Conservation (phyloP, 2,329 filamentous ascomycete genomes). For the Arthrobotrys conoides region DNA sequence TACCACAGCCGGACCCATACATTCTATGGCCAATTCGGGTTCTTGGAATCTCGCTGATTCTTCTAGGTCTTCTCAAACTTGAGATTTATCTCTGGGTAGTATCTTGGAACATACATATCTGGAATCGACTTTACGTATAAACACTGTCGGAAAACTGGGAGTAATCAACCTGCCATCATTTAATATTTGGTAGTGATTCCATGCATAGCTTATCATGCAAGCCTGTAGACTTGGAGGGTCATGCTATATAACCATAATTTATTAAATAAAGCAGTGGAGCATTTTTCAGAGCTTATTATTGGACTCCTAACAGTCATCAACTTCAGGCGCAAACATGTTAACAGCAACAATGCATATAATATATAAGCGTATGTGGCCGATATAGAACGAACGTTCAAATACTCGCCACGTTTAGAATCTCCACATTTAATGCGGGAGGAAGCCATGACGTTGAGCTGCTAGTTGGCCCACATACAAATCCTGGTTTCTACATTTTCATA, state of each 20-base stretch:
- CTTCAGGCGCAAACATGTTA: background rate
- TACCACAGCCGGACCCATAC: background rate
- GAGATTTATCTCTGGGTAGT: conserved; percentile 47
- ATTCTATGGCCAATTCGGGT: conserved; percentile 27
- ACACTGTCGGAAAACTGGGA: background rate
- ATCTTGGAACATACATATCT: conserved; percentile 2
- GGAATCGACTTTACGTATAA: conserved; percentile 12
- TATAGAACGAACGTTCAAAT: too few relatives aligned
- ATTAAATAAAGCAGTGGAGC: background rate
- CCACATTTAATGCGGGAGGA: background rate
- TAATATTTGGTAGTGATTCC: background rate
- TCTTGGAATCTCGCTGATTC: conserved; percentile 33
- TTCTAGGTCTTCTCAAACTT: conserved; percentile 28
- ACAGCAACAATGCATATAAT: too few relatives aligned
- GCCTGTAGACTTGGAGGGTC: background rate
- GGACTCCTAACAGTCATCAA: conserved; percentile 1
- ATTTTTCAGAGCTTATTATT: conserved; percentile 1
- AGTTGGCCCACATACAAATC: background rate
- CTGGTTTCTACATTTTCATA: background rate
- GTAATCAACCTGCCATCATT: background rate
- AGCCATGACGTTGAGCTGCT: background rate
- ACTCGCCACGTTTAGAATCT: background rate
- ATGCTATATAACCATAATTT: background rate
- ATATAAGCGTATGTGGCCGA: too few relatives aligned
- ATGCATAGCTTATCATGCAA: background rate